These are phyloP conservation scores for Termitomyces sp. DNA, from an alignment of 768 basidiomycete genomes.

Conservation along the genomic window DNA sequence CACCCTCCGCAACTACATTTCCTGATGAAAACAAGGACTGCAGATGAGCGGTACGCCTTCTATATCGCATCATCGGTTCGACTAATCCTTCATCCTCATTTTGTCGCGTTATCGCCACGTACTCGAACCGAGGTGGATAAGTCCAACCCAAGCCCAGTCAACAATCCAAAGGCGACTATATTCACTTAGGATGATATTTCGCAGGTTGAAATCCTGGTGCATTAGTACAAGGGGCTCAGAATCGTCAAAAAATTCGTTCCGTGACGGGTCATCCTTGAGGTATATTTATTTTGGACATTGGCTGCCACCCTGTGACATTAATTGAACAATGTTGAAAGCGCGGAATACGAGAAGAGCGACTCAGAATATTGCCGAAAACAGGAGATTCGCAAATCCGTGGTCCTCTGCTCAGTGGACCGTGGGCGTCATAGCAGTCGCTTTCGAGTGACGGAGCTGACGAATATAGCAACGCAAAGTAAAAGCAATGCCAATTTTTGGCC, in stretches of 20 bases:
- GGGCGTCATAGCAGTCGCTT: slow-evolving; percentile 1
- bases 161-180: slow-evolving; percentile 18
- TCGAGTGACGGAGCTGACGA: slow-evolving; percentile 14
- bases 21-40: not conserved
- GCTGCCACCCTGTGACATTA: not conserved
- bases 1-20: not conserved
- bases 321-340: slow-evolving; percentile 13
- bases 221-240: too few relatives aligned
- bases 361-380: not conserved
- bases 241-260: slow-evolving; percentile 10
- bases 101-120: slow-evolving; percentile 10
- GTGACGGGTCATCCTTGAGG: slow-evolving; percentile 7
- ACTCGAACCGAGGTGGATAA: slow-evolving; percentile 17
- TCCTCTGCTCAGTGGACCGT: not conserved
- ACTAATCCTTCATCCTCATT: too few relatives aligned
- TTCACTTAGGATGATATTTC: slow-evolving; percentile 16
- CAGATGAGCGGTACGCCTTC: not conserved
- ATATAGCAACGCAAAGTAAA: slow-evolving; percentile 19
- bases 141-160: slow-evolving; percentile 18
- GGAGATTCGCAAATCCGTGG: not conserved
- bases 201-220: too few relatives aligned
- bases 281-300: not conserved
- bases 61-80: too few relatives aligned
- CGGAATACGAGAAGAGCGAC: slow-evolving; percentile 4
- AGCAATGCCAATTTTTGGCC: slow-evolving; percentile 15